A percentile compares a stretch with the other conserved stretches of the same genome.
phyloP scores from a whole-genome alignment of 169 alveolate species.

The Eimeria tenella region DNA sequence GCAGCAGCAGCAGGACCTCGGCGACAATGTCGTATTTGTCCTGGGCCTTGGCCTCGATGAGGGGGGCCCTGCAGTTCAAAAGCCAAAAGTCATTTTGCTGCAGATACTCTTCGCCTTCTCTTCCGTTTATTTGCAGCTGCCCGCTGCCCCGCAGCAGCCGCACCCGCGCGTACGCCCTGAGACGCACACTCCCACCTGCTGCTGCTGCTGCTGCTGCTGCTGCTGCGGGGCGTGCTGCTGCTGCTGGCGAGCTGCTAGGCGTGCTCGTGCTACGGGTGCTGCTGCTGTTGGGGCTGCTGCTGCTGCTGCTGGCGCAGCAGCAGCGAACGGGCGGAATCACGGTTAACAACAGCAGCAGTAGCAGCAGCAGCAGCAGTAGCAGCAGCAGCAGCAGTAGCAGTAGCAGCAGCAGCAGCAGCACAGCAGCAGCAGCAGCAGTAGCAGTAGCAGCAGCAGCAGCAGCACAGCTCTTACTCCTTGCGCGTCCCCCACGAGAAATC shows the following conservation, averaged over 20 bases:
- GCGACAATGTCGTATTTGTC: background rate
- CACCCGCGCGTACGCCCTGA: conserved; percentile 55
- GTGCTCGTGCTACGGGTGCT: background rate
- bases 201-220: conserved; percentile 10
- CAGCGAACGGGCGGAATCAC: background rate
- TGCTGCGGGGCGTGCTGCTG: background rate
- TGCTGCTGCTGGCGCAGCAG: background rate
- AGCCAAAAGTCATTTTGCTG: conserved; percentile 57
- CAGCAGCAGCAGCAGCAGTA: background rate
- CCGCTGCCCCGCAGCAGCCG: background rate
- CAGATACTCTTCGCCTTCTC: conserved; percentile 50
- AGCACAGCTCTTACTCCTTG: background rate
- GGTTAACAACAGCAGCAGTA: background rate
- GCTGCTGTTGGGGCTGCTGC: background rate
- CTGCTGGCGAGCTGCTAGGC: background rate
- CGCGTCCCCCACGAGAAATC: conserved; percentile 52
- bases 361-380: background rate
- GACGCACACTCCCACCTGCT: background rate
- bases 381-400: conserved; percentile 35
- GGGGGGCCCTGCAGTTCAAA: conserved; percentile 60
- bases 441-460: conserved; percentile 1
- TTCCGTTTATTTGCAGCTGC: background rate
- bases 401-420: background rate
- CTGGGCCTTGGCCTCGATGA: background rate
- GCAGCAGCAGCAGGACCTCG: background rate